Percentiles rank a stretch among this genome's conserved stretches.
These are phyloP conservation scores for Suhomyces yuchorum DNA, from an alignment of 1,139 yeast genomes.

Conservation along the genomic window DNA sequence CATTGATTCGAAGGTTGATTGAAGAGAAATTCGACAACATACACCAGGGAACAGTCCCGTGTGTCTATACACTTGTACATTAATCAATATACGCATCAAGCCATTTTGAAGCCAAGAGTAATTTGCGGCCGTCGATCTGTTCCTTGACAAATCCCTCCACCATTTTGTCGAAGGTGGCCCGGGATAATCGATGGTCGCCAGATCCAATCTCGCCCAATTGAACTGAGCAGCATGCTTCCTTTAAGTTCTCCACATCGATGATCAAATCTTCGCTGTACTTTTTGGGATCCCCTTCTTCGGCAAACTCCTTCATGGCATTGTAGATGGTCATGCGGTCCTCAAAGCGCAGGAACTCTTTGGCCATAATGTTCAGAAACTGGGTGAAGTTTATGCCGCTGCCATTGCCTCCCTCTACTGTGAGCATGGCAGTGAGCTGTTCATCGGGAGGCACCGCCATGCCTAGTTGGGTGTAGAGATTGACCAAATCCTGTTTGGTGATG, in stretches of 20 bases:
- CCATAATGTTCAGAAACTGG: slow-evolving; percentile 68
- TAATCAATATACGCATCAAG: slow-evolving; percentile 54
- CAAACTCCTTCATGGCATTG: slow-evolving; percentile 65
- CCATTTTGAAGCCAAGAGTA: slow-evolving; percentile 62
- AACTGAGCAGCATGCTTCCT: slow-evolving; percentile 50
- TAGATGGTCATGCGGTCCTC: slow-evolving; percentile 63
- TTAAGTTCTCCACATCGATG: slow-evolving; percentile 54
- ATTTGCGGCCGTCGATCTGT: slow-evolving; percentile 57
- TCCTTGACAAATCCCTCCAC: slow-evolving; percentile 59
- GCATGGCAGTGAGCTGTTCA: slow-evolving; percentile 51
- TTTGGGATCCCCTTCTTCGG: slow-evolving; percentile 31
- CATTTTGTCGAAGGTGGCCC: slow-evolving; percentile 52
- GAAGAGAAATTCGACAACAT: neutral
- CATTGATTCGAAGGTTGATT: slow-evolving; percentile 36
- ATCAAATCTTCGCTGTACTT: slow-evolving; percentile 30
- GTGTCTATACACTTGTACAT: slow-evolving; percentile 4
- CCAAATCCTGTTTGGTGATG: slow-evolving; percentile 62
- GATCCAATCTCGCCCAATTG: slow-evolving; percentile 47
- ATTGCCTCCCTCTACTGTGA: slow-evolving; percentile 32
- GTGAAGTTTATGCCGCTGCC: slow-evolving; percentile 62
- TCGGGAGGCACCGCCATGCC: slow-evolving; percentile 46
- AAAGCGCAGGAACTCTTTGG: slow-evolving; percentile 56
- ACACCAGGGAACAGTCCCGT: neutral
- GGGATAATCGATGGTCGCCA: slow-evolving; percentile 54
- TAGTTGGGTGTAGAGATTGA: slow-evolving; percentile 53